These are phyloP conservation scores for Arbutus unedo DNA, from an alignment of 148 eudicot species.

Conservation along the genomic window DNA sequence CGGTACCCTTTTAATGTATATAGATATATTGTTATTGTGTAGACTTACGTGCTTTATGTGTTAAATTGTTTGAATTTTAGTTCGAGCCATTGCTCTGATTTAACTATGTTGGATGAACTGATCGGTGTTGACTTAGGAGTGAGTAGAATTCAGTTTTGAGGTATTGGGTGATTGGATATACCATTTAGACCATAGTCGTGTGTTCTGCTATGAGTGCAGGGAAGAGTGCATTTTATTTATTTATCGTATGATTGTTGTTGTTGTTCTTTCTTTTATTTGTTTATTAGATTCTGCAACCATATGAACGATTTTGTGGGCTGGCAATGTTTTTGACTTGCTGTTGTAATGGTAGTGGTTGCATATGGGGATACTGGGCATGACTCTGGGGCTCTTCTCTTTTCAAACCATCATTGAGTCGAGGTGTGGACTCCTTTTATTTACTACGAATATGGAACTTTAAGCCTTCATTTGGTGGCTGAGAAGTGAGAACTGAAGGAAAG, in stretches of 20 bases:
- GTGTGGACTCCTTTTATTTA: not conserved
- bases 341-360: too few species aligned
- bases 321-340: not conserved
- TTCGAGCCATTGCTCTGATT: not conserved
- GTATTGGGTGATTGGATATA: not conserved
- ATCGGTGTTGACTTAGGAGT: not conserved
- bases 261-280: not conserved
- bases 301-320: not conserved
- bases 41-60: not conserved
- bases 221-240: too few species aligned
- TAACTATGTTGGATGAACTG: slow-evolving; percentile 11
- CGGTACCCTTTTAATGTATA: slow-evolving; percentile 33
- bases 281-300: too few species aligned
- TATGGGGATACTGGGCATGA: not conserved
- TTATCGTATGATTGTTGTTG: not conserved
- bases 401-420: too few species aligned
- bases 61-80: not conserved
- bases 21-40: not conserved
- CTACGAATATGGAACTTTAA: not conserved
- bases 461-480: not conserved
- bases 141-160: not conserved
- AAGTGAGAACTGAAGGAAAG: slow-evolving; percentile 6
- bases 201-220: not conserved
- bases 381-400: too few species aligned
- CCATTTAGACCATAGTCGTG: not conserved